Percentiles rank a stretch among this genome's conserved stretches.
Conservation (phyloP, 2,329 filamentous ascomycete genomes). For the Lasiodiplodia sp. region DNA sequence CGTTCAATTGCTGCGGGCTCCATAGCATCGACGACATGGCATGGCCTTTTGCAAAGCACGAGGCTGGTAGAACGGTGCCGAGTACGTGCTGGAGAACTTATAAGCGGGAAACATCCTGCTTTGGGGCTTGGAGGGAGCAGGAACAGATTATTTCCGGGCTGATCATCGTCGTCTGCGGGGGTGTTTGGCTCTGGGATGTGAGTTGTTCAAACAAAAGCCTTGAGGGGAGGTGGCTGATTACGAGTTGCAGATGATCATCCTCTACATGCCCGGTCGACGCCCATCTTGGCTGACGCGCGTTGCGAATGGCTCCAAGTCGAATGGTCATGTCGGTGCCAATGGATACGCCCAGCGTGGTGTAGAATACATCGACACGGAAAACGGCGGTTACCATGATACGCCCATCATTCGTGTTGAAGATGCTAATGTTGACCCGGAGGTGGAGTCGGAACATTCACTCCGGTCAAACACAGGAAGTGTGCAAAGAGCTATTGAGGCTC, state of each 20-base stretch:
- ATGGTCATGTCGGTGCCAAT: not conserved
- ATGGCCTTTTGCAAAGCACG: conserved; percentile 60
- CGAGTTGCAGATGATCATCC: conserved; percentile 9
- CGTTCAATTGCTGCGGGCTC: conserved; percentile 69
- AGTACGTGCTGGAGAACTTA: conserved; percentile 55
- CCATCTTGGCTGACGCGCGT: conserved; percentile 11
- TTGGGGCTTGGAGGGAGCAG: conserved; percentile 59
- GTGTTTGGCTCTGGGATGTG: conserved; percentile 65
- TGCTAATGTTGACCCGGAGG: conserved; percentile 2
- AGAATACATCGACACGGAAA: conserved; percentile 5
- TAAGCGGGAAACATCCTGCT: conserved; percentile 55
- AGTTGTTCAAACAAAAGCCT: not conserved
- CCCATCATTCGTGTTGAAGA: not conserved
- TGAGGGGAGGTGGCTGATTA: not conserved
- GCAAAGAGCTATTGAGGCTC: conserved; percentile 19
- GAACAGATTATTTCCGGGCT: conserved; percentile 59
- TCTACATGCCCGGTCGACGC: conserved; percentile 7
- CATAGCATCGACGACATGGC: conserved; percentile 61
- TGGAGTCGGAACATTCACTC: not conserved
- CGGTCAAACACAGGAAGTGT: conserved; percentile 4
- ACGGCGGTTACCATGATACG: conserved; percentile 1
- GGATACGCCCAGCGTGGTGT: not conserved
- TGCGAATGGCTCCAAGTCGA: not conserved
- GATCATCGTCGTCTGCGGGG: conserved; percentile 60
- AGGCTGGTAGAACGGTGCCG: conserved; percentile 33